A percentile compares a stretch with the other conserved stretches of the same genome.
Conservation (phyloP, 2,329 filamentous ascomycete genomes). For the Claviceps fusiformis region DNA sequence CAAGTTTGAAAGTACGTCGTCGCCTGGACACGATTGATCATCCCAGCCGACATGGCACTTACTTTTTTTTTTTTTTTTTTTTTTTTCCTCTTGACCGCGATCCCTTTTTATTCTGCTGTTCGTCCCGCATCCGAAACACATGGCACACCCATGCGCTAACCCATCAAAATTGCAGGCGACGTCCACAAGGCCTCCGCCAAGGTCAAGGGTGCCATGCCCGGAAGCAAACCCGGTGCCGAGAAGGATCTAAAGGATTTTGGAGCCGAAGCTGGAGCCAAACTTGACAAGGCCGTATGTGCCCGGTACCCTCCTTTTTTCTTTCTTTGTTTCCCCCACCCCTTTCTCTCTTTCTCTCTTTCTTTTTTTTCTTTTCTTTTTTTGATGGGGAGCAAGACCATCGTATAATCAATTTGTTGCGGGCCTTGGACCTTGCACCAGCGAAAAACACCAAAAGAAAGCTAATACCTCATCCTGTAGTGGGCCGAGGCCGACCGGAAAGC, state of each 20-base stretch:
- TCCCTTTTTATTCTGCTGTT: neutral
- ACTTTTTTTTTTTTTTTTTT: too few species aligned
- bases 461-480: constrained; percentile 10
- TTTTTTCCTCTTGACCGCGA: neutral
- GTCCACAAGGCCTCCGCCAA: constrained; percentile 54
- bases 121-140: neutral
- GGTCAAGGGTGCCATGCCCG: constrained; percentile 52
- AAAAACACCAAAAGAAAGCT: neutral
- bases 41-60: neutral
- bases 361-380: neutral
- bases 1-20: constrained; percentile 57
- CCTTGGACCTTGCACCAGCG: too few species aligned
- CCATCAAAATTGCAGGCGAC: constrained; percentile 49
- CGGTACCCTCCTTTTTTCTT: neutral
- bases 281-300: constrained; percentile 54
- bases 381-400: neutral
- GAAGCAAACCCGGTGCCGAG: constrained; percentile 47
- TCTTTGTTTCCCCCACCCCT: too few species aligned
- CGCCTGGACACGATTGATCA: neutral
- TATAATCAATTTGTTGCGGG: too few species aligned
- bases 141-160: neutral
- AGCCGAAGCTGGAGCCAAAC: constrained; percentile 42
- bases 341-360: too few species aligned
- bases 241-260: constrained; percentile 41
- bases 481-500: constrained; percentile 51